Conservation (phyloP, 225 moss, liverwort and hornwort species). For the Thuidium tamariscinum region DNA sequence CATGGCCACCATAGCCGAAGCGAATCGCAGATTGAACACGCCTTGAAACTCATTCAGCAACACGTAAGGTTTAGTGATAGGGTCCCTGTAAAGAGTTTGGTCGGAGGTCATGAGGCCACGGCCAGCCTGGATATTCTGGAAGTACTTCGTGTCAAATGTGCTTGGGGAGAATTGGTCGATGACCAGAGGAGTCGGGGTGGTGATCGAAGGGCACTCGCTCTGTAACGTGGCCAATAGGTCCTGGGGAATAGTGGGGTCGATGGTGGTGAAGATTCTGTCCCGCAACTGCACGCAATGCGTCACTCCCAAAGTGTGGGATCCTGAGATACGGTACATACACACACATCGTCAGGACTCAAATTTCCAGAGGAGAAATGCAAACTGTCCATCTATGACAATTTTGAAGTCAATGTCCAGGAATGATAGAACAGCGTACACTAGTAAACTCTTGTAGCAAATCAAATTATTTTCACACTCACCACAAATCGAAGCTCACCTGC, state of each 20-base stretch:
- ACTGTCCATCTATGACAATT: no score
- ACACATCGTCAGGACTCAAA: neutral
- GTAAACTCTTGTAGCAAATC: neutral
- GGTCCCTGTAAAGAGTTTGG: constrained; percentile 1
- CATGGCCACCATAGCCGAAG: constrained; percentile 23
- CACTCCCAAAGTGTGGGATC: constrained; percentile 15
- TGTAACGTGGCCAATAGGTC: neutral
- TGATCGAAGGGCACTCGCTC: neutral
- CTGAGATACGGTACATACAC: neutral
- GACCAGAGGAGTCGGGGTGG: neutral
- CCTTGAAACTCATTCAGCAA: neutral
- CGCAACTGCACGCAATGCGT: constrained; percentile 11
- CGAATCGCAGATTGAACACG: neutral
- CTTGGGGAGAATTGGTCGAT: neutral
- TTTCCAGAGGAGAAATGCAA: no score
- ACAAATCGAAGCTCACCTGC: neutral
- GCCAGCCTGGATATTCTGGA: neutral
- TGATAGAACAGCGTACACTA: no score
- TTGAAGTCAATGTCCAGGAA: neutral
- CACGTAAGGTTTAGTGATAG: neutral
- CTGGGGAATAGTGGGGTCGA: constrained; percentile 10
- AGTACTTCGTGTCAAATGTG: constrained; percentile 27
- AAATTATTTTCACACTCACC: neutral
- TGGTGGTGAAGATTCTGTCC: constrained; percentile 4
- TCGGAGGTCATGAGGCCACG: constrained; percentile 27